Base-by-base conservation (phyloP, 1,284 basidiomycete genomes). In the Phylloboletellus chloephorus region DNA sequence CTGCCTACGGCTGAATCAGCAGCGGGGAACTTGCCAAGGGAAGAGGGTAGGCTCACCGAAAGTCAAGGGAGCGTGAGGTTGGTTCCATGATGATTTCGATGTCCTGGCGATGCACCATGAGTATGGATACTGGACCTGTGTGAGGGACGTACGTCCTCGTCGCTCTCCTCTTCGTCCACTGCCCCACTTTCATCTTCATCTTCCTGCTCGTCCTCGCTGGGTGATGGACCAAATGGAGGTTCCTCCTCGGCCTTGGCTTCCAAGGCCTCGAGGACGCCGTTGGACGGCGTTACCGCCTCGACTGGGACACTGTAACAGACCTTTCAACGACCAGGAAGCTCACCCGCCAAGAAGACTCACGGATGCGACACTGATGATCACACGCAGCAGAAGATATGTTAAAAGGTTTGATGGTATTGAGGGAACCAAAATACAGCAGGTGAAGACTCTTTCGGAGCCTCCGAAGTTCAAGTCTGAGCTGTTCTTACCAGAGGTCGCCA, bases 51-150 rank as follows among this genome's bases (percentile, higher is more conserved):
- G 59, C 67, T 32, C 54, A 82, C 82, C 86, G 72, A 53, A 88
- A 78, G 64, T 88, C 85, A 17, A 88, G 60, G 1, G 82, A 82
- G 30, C 81, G 78, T 21, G 77, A 62, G 11, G 76, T 65, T 3
- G 76, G 76, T 48, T 88, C 84, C 74, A 83, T 82, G 39, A 88
- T 87, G 48, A 88, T 82, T 67, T 88, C 85, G 49, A 88, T 69
- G 56, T 87, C 81, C 81, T 85, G 29, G 24, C 7, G 17, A 38
- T 34, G 17, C 32, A 49, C n/a, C 4, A 39, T 48, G 43, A 45
- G 43, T 16, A 22, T 22, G 25, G n/a, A 34, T 24, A 22, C 6
- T 5, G 25, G 29, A 34, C 24, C 15, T 3, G 25, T 29, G 17
- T 41, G 23, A 48, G 31, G 26, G 15, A 44, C 58, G 34, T 69